phyloP scores from a whole-genome alignment of 129 eudicot genomes.

The Flaveria bidentis region DNA sequence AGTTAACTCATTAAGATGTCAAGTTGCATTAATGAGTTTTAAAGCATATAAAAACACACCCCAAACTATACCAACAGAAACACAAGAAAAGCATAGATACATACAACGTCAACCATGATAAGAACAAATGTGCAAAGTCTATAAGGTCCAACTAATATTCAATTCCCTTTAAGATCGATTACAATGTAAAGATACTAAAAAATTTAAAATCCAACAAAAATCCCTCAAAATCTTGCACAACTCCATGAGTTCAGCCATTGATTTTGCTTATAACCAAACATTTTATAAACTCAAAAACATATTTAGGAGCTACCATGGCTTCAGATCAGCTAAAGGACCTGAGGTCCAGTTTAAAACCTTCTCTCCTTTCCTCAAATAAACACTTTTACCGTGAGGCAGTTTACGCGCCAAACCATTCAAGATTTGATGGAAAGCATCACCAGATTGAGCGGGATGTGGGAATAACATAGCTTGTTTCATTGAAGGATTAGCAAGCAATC shows the following conservation, averaged over 20 bases:
- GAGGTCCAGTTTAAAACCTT: conserved; percentile 88
- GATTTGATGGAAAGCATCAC: conserved; percentile 96
- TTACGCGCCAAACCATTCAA: conserved; percentile 94
- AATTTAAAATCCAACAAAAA: conserved; percentile 10
- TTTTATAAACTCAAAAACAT: conserved; percentile 14
- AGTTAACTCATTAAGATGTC: too few relatives aligned
- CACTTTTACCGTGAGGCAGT: conserved; percentile 67
- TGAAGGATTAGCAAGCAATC: conserved; percentile 93
- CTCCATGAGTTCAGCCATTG: not conserved
- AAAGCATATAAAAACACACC: too few relatives aligned
- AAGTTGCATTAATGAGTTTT: too few relatives aligned
- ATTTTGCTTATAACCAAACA: conserved; percentile 12
- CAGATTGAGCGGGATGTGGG: conserved; percentile 86
- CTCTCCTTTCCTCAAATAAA: conserved; percentile 68
- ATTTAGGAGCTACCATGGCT: conserved; percentile 69
- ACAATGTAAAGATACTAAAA: conserved; percentile 10
- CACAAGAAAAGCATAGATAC: not conserved
- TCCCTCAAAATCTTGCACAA: not conserved
- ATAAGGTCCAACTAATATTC: conserved; percentile 9
- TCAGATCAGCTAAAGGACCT: conserved; percentile 81
- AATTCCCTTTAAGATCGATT: conserved; percentile 27
- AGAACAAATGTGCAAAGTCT: conserved; percentile 18
- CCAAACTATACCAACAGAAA: too few relatives aligned
- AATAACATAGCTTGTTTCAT: conserved; percentile 96
- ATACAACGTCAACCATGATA: not conserved